Conservation (phyloP, 177 flowering plant species). For the Vitis hybrid region DNA sequence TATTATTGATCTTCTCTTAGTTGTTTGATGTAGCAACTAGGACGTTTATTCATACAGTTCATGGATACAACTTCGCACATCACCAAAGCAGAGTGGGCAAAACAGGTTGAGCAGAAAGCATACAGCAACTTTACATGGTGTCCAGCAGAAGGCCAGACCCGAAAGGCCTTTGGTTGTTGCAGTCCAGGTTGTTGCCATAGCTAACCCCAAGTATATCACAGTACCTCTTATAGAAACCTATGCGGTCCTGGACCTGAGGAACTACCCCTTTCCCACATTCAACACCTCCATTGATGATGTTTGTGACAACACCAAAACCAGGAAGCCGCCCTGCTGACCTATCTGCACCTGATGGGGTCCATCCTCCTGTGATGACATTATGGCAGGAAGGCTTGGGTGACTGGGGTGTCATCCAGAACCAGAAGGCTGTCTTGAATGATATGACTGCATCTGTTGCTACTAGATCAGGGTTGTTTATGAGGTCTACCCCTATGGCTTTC, state of each 20-base stretch:
- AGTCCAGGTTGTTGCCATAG: slow-evolving; percentile 21
- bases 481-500: slow-evolving; percentile 21
- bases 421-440: slow-evolving; percentile 37
- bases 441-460: slow-evolving; percentile 22
- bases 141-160: slow-evolving; percentile 7
- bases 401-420: slow-evolving; percentile 43
- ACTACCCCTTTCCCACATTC: slow-evolving; percentile 24
- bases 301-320: slow-evolving; percentile 26
- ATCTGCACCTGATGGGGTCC: slow-evolving; percentile 18
- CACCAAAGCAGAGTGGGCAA: too few species aligned
- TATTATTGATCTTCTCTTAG: too few species aligned
- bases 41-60: too few species aligned
- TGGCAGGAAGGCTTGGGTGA: slow-evolving; percentile 34
- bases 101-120: too few species aligned
- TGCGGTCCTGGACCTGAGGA: slow-evolving; percentile 1
- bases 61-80: too few species aligned
- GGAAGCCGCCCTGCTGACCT: slow-evolving; percentile 12
- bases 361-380: slow-evolving; percentile 21
- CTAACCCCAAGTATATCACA: slow-evolving; percentile 18
- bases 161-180: slow-evolving; percentile 20
- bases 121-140: slow-evolving; percentile 2
- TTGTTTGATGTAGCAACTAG: too few species aligned
- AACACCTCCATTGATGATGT: slow-evolving; percentile 34
- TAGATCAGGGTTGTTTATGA: slow-evolving; percentile 25
- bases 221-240: slow-evolving; percentile 19